Evolutionary conservation across 2,329 filamentous ascomycete genomes (phyloP).

Genomic region (Cladosporium sphaerospermum): DNA sequence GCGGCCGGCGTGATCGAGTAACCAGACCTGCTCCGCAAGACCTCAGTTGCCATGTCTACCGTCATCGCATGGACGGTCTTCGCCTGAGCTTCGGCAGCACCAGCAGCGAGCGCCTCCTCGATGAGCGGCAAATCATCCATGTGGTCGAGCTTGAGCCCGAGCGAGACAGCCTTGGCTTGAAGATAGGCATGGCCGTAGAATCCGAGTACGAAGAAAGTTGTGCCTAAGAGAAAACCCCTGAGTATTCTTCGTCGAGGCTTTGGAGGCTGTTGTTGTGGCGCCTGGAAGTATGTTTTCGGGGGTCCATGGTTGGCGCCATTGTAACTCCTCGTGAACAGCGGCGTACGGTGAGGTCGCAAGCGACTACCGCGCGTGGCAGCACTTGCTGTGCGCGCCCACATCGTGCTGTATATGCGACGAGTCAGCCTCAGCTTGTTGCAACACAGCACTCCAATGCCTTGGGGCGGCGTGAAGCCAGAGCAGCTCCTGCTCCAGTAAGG

Average conservation of each 20-base stretch:
- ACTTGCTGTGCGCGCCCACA: conserved; percentile 6
- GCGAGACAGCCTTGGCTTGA: conserved; percentile 12
- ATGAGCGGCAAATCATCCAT: conserved; percentile 10
- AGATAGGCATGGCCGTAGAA: conserved; percentile 16
- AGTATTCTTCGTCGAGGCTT: conserved; percentile 18
- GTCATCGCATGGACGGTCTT: conserved; percentile 18
- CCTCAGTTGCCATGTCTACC: conserved; percentile 17
- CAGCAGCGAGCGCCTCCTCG: conserved; percentile 15
- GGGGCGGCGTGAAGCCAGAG: too few relatives aligned
- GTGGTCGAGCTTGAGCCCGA: conserved; percentile 11
- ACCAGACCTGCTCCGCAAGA: conserved; percentile 18
- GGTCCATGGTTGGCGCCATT: conserved; percentile 18
- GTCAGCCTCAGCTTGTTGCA: too few relatives aligned
- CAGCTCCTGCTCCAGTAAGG: too few relatives aligned
- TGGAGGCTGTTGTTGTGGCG: conserved; percentile 19
- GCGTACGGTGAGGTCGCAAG: conserved; percentile 8
- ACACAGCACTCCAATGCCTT: too few relatives aligned
- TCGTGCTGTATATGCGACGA: background rate
- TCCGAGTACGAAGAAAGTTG: conserved; percentile 19
- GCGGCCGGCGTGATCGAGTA: conserved; percentile 21
- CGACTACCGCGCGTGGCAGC: conserved; percentile 1
- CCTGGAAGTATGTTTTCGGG: conserved; percentile 28
- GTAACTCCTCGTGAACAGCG: conserved; percentile 18
- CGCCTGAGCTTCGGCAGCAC: conserved; percentile 17
- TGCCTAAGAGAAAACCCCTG: conserved; percentile 18